phyloP scores from a whole-genome alignment of 805 yeast genomes.

The Metahyphopichia silvanorum region DNA sequence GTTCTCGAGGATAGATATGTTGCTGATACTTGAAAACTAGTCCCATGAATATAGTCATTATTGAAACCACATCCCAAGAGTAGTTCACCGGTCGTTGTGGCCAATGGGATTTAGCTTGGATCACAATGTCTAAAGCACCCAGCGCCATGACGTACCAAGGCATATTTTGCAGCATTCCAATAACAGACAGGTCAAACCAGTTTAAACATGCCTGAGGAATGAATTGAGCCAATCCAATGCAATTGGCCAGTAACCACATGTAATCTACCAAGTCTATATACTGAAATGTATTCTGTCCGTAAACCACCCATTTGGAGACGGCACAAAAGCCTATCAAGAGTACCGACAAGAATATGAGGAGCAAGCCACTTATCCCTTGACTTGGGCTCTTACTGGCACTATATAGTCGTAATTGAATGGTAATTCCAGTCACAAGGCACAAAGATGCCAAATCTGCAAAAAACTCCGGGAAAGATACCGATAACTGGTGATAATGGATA shows the following conservation, averaged over 20 bases:
- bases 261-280: constrained; percentile 40
- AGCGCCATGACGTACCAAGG: no score
- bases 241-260: constrained; percentile 33
- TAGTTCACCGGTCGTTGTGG: no score
- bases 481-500: constrained; percentile 17
- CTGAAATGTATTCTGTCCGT: constrained; percentile 12
- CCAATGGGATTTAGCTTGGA: no score
- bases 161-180: constrained; percentile 10
- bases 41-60: constrained; percentile 7
- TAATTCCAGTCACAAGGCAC: constrained; percentile 10
- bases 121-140: no score
- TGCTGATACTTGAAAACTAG: constrained; percentile 3
- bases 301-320: constrained; percentile 2
- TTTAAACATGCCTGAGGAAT: constrained; percentile 42
- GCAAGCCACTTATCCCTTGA: constrained; percentile 31
- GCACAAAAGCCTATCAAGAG: constrained; percentile 5
- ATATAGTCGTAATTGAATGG: constrained; percentile 24
- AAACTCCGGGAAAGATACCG: constrained; percentile 14
- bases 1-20: constrained; percentile 9
- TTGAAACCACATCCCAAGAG: no score
- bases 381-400: constrained; percentile 27
- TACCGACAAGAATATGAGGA: constrained; percentile 3
- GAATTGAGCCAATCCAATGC: constrained; percentile 19
- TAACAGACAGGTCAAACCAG: constrained; percentile 29
- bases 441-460: constrained; percentile 12